Evolutionary conservation across 805 yeast species (phyloP), one percentile per base, ranked within the genome.

Genomic region (Cyberlindnera euphorbiiphila): DNA sequence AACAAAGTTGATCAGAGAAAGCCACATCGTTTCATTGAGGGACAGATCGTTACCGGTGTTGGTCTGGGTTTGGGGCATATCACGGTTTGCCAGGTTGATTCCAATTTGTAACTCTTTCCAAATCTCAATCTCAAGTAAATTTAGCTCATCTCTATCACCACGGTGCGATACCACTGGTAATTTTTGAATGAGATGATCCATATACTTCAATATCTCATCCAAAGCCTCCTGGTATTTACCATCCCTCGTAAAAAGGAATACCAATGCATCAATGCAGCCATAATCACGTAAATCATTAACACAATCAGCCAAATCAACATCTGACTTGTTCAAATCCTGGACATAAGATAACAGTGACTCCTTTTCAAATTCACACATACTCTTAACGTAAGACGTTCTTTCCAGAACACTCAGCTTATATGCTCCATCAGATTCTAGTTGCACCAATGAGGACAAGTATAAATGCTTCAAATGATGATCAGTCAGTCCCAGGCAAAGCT

Each of bases 1-100:
- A 2, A 68, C 49, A 2, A 65, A 52, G 26, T 66, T 69, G 8
- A 71, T 54, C 6, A 73, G 46, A 5, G 53, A 45, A 9, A 70
- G 45, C 62, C 76, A 62, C 46, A 71, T 47, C 9, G 48, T 42
- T 40, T 67, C 71, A 29, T 61, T 59, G 16, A 40, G 28, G 3
- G 62, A 56, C 9, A 65, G 37, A 2, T 35, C 36, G 5, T 35
- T 26, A 2, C 41, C 41, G 4, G 28, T 32, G 1, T 32, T 21
- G 3, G 41, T 32, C 19, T 43, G 36, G 2, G 47, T 43, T 2
- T 25, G 28, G 4, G 40, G 14, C 3, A 50, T 45, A 13, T 53
- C 37, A 44, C 33, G 17, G 34, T 49, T 45, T 53, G 64, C 34
- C 63, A 62, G 4, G 56, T 51, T 23, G 42, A 50, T 54, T 60